phyloP scores from a whole-genome alignment of 257 asterid genomes.

The Primulina huaijiensis region DNA sequence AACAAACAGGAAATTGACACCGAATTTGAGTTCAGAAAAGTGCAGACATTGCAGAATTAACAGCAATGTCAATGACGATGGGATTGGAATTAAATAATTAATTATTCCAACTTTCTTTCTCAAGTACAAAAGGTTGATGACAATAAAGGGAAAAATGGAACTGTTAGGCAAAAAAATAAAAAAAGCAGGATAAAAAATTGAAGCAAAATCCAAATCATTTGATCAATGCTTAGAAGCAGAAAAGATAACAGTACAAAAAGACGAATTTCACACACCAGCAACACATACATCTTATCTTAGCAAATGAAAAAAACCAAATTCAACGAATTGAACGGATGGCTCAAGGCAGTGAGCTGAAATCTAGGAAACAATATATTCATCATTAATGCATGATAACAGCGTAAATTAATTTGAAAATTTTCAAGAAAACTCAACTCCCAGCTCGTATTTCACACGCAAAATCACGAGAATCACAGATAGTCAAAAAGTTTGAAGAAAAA shows the following conservation, averaged over 20 bases:
- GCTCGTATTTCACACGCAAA: not conserved
- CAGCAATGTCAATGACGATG: conserved; percentile 28
- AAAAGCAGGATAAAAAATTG: not conserved
- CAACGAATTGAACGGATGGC: conserved; percentile 15
- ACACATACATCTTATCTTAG: not conserved
- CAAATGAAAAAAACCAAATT: conserved; percentile 21
- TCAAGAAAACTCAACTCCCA: conserved; percentile 8
- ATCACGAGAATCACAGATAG: not conserved
- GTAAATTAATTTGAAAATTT: conserved; percentile 3
- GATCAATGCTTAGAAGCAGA: conserved; percentile 19
- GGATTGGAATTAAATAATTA: not conserved
- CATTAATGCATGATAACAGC: conserved; percentile 37
- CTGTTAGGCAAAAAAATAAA: not conserved
- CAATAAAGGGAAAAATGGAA: not conserved
- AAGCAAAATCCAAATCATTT: conserved; percentile 22
- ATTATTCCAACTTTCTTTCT: conserved; percentile 20
- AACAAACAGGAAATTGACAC: not conserved
- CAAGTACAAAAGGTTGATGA: conserved; percentile 25
- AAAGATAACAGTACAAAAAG: not conserved
- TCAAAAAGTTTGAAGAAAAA: not conserved
- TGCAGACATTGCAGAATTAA: conserved; percentile 7
- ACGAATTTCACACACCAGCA: not conserved
- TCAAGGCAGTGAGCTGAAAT: conserved; percentile 23
- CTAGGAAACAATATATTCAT: conserved; percentile 17
- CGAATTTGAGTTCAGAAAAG: not conserved